A percentile compares a stretch with the other conserved stretches of the same genome.
Evolutionary conservation across 1,139 yeast species (phyloP).

Genomic region (Zygoascus meyerae): DNA sequence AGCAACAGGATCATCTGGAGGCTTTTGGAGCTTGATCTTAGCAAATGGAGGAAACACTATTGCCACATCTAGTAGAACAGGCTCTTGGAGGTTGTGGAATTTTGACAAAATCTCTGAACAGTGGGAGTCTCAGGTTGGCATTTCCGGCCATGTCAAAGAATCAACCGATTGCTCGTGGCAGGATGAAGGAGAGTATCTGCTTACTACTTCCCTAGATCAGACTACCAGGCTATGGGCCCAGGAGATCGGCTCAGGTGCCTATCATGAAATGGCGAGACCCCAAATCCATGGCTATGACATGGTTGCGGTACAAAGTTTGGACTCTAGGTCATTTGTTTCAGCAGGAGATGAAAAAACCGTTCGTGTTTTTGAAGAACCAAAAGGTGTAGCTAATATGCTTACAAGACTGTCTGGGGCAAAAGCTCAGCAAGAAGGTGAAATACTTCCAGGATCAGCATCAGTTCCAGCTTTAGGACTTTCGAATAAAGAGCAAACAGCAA

Average conservation of each 20-base stretch:
- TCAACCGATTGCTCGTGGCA: conserved; percentile 80
- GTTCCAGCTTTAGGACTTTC: conserved; percentile 93
- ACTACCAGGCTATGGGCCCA: conserved; percentile 75
- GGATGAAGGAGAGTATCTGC: conserved; percentile 55
- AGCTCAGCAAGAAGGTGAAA: conserved; percentile 16
- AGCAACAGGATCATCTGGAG: conserved; percentile 97
- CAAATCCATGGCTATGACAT: conserved; percentile 98
- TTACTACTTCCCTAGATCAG: conserved; percentile 84
- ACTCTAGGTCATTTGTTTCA: conserved; percentile 65
- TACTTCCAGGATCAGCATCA: conserved; percentile 73
- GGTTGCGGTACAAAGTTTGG: conserved; percentile 69
- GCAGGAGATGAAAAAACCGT: conserved; percentile 95
- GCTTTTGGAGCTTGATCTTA: conserved; percentile 93
- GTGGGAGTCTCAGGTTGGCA: conserved; percentile 56
- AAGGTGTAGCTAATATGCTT: conserved; percentile 61
- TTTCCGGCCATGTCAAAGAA: conserved; percentile 70
- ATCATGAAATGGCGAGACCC: conserved; percentile 86
- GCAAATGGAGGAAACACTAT: conserved; percentile 39
- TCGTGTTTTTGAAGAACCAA: conserved; percentile 87
- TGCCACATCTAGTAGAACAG: conserved; percentile 76
- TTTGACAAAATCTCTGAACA: conserved; percentile 26
- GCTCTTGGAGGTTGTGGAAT: conserved; percentile 81
- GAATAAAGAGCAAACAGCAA: conserved; percentile 71
- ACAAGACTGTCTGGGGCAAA: conserved; percentile 47
- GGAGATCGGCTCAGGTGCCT: conserved; percentile 46